These are phyloP conservation scores for Chrysoporthe deuterocubensis DNA, from an alignment of 2,329 filamentous ascomycete species.

Conservation along the genomic window DNA sequence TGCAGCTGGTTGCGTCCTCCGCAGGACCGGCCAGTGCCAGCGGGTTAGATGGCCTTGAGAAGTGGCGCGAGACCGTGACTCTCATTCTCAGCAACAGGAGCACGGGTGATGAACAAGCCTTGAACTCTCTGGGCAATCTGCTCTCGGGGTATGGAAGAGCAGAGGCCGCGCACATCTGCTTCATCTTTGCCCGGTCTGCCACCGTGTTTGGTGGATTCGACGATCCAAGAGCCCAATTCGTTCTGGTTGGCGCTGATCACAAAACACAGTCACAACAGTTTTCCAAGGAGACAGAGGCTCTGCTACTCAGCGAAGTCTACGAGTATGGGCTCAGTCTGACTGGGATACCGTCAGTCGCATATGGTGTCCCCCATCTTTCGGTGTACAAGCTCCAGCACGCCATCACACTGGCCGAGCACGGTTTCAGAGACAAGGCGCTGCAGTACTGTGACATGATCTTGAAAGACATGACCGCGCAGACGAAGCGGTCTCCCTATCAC, in stretches of 20 bases:
- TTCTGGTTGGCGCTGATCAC: slow-evolving; percentile 86
- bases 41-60: slow-evolving; percentile 82
- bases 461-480: slow-evolving; percentile 76
- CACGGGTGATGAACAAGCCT: slow-evolving; percentile 73
- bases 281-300: slow-evolving; percentile 78
- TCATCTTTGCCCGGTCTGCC: slow-evolving; percentile 76
- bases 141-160: slow-evolving; percentile 83
- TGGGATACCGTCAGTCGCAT: slow-evolving; percentile 55
- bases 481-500: slow-evolving; percentile 85
- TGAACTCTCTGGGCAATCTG: slow-evolving; percentile 80
- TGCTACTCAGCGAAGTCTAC: slow-evolving; percentile 95
- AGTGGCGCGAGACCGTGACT: slow-evolving; percentile 89
- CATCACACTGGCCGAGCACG: slow-evolving; percentile 80
- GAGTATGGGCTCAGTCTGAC: slow-evolving; percentile 85
- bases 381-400: slow-evolving; percentile 93
- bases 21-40: slow-evolving; percentile 60
- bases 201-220: slow-evolving; percentile 81
- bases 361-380: slow-evolving; percentile 78
- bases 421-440: slow-evolving; percentile 79
- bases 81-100: slow-evolving; percentile 89
- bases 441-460: slow-evolving; percentile 89
- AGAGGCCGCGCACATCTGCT: slow-evolving; percentile 94
- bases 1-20: slow-evolving; percentile 85
- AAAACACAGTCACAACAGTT: slow-evolving; percentile 71
- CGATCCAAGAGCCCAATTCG: slow-evolving; percentile 77